Evolutionary conservation across 2,329 filamentous ascomycete genomes (phyloP).

Genomic region (Phialophora chinensis): DNA sequence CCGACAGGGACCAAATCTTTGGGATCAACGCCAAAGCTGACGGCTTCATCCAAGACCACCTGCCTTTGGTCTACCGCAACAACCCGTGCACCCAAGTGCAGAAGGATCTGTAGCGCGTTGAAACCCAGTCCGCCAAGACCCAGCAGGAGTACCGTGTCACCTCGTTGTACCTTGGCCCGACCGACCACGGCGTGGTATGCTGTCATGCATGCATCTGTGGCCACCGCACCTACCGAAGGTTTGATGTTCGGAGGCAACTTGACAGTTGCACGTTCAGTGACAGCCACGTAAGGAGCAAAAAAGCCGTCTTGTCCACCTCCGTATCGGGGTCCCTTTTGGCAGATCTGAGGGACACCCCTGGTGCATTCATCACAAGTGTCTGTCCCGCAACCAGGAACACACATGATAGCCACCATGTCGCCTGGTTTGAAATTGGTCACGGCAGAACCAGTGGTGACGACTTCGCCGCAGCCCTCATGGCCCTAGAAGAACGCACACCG

Average conservation of each 20-base stretch:
- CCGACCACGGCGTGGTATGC: conserved; percentile 28
- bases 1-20: conserved; percentile 24
- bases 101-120: conserved; percentile 52
- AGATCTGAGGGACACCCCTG: conserved; percentile 24
- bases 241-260: conserved; percentile 20
- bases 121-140: conserved; percentile 22
- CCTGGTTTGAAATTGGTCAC: conserved; percentile 24
- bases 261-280: conserved; percentile 22
- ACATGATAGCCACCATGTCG: conserved; percentile 24
- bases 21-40: conserved; percentile 42
- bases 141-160: conserved; percentile 6
- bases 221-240: conserved; percentile 20
- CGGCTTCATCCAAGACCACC: conserved; percentile 42
- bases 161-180: conserved; percentile 18
- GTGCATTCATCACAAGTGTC: conserved; percentile 20
- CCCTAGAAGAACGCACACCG: conserved; percentile 19
- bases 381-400: conserved; percentile 21
- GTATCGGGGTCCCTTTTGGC: conserved; percentile 15
- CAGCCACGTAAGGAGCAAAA: conserved; percentile 26
- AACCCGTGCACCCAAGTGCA: conserved; percentile 56
- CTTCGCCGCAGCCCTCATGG: conserved; percentile 36
- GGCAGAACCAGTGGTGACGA: conserved; percentile 25
- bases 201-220: conserved; percentile 28
- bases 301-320: conserved; percentile 26
- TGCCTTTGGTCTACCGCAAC: conserved; percentile 47